Base-by-base conservation (phyloP, 768 basidiomycete genomes). In the Mycena capillaripes region DNA sequence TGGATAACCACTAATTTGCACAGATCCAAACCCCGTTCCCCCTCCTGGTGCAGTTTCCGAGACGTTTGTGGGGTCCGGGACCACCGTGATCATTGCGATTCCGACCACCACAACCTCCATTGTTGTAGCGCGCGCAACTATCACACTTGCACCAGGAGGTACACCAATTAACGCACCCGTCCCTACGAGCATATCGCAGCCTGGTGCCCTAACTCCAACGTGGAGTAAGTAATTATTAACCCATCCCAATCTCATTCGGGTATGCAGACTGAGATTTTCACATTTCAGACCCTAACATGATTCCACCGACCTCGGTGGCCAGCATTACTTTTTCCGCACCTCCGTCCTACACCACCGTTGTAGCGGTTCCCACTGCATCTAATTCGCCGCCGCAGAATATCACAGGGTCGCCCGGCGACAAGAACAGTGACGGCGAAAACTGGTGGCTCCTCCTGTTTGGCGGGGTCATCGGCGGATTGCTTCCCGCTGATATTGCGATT, bases 1-100 rank as follows among this genome's bases (percentile, higher is more conserved):
- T 16, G 7, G 12, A 36, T 6, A 36, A 36, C 12, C 36, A 36
- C 12, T 36, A n/a, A 36, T 36, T 36, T 36, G n/a, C n/a, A n/a
- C 68, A 69, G 68, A 69, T 55, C 68, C 68, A 3, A 69, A 69
- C 38, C 68, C 68, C 8, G 46, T 29, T 11, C 68, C 68, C 2
- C 25, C 68, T 23, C n/a, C 68, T 9, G 60, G 60, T 4, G 68
- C 68, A 4, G 53, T 44, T 2, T 61, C 68, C 0, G 68, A 69
- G 32, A 69, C 60, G 2, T 69, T 69, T n/a, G 68, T 69, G 17
- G 46, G 3, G 25, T 8, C 55, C 9, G 25, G 27, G 30, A 58
- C 23, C 7, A 67, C 66, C 5, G 42, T 58, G 4, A 50, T 67
- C 25, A 48, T 67, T 4, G 42, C 44, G 2, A 50, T 67, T 12